phyloP scores from a whole-genome alignment of 2,329 filamentous ascomycete genomes.

The Septoria petroselini region DNA sequence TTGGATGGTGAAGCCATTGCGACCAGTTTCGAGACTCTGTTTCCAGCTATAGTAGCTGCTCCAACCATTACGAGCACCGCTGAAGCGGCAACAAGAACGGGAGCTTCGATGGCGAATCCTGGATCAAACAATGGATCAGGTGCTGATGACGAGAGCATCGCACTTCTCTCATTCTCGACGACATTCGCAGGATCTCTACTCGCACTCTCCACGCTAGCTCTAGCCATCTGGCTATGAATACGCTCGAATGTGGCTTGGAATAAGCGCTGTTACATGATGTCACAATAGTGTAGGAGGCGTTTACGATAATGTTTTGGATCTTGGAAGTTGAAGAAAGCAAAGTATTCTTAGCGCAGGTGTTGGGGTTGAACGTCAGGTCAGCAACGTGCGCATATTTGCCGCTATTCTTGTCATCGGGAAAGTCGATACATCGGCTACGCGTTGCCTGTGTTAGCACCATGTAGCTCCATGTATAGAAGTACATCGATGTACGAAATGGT shows the following conservation, averaged over 20 bases:
- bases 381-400: no score
- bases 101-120: constrained; percentile 8
- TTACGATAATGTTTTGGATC: no score
- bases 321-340: not conserved
- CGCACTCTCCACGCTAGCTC: no score
- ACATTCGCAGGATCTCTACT: not conserved
- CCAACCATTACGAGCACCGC: constrained; percentile 24
- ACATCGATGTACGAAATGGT: no score
- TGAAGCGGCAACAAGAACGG: constrained; percentile 12
- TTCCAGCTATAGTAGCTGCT: constrained; percentile 40
- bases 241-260: no score
- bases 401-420: no score
- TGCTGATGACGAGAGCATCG: not conserved
- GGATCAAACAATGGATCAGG: not conserved
- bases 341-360: not conserved
- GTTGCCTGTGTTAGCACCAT: no score
- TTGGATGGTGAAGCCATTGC: constrained; percentile 35
- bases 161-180: not conserved
- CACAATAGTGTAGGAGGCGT: no score
- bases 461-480: no score
- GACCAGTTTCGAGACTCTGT: constrained; percentile 37
- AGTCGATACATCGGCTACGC: no score
- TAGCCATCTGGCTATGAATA: no score
- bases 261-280: no score
- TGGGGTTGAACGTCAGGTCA: not conserved